Conservation (phyloP, 1,139 yeast genomes). For the Yarrowia galli region DNA sequence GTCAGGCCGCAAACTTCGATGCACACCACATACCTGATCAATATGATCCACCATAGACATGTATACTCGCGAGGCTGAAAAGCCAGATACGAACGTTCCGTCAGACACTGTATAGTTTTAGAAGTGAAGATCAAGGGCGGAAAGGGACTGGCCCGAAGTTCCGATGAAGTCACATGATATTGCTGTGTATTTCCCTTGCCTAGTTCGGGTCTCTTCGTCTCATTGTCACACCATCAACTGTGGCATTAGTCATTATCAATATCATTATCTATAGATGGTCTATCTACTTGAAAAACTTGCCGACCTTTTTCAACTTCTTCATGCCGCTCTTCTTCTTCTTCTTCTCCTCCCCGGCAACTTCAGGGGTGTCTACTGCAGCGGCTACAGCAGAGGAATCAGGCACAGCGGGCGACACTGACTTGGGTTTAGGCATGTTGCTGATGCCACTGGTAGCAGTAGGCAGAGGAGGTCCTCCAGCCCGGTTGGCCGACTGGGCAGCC, state of each 20-base stretch:
- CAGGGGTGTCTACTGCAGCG: slow-evolving; percentile 19
- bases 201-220: no score
- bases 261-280: slow-evolving; percentile 6
- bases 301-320: slow-evolving; percentile 42
- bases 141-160: not conserved
- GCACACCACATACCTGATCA: not conserved
- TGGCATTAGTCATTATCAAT: not conserved
- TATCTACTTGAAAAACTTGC: slow-evolving; percentile 44
- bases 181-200: not conserved
- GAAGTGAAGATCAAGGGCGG: not conserved
- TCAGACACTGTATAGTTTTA: not conserved
- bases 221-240: not conserved
- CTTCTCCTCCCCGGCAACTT: slow-evolving; percentile 36
- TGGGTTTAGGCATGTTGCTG: slow-evolving; percentile 32
- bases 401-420: slow-evolving; percentile 16
- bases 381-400: slow-evolving; percentile 9
- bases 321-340: slow-evolving; percentile 42
- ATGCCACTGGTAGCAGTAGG: slow-evolving; percentile 31
- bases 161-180: not conserved
- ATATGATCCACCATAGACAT: not conserved
- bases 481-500: slow-evolving; percentile 4
- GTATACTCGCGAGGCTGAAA: not conserved
- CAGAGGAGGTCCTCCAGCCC: slow-evolving; percentile 33
- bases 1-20: not conserved
- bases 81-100: not conserved